These are phyloP conservation scores for Clonostachys chloroleuca DNA, from an alignment of 2,329 filamentous ascomycete genomes.

Conservation along the genomic window DNA sequence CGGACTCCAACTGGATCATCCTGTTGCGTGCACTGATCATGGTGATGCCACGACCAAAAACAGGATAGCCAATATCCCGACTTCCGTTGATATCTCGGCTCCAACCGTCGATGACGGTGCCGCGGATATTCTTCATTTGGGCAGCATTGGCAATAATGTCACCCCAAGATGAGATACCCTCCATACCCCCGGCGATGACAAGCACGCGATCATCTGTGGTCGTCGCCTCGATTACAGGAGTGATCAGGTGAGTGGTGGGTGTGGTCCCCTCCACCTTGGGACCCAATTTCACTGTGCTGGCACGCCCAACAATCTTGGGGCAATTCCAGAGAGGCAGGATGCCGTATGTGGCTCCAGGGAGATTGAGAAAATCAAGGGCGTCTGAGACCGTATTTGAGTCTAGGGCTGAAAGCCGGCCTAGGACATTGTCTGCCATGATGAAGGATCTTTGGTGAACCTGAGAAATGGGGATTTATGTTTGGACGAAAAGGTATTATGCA, in stretches of 20 bases:
- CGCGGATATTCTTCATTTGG: slow-evolving; percentile 14
- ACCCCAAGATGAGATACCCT: slow-evolving; percentile 10
- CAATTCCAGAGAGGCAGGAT: slow-evolving; percentile 10
- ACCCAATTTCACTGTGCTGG: slow-evolving; percentile 8
- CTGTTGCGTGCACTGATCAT: slow-evolving; percentile 23
- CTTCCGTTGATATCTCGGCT: slow-evolving; percentile 24
- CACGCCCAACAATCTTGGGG: slow-evolving; percentile 9
- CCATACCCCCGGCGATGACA: slow-evolving; percentile 6
- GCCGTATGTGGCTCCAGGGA: slow-evolving; percentile 9
- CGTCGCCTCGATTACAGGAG: background rate
- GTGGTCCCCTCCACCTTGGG: slow-evolving; percentile 5
- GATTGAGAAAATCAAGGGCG: slow-evolving; percentile 10
- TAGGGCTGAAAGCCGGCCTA: slow-evolving; percentile 6
- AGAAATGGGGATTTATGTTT: no score
- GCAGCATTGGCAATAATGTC: slow-evolving; percentile 12
- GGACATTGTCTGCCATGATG: background rate
- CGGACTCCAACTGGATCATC: slow-evolving; percentile 15
- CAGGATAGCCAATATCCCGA: slow-evolving; percentile 20
- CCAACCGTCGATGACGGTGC: slow-evolving; percentile 22
- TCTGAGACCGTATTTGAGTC: slow-evolving; percentile 12
- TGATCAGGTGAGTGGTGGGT: background rate
- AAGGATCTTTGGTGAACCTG: no score
- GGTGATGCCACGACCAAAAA: slow-evolving; percentile 21
- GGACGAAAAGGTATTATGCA: no score
- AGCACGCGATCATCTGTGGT: background rate